Base-by-base conservation (phyloP, 1,284 basidiomycete genomes). In the Amylostereum areolatum region DNA sequence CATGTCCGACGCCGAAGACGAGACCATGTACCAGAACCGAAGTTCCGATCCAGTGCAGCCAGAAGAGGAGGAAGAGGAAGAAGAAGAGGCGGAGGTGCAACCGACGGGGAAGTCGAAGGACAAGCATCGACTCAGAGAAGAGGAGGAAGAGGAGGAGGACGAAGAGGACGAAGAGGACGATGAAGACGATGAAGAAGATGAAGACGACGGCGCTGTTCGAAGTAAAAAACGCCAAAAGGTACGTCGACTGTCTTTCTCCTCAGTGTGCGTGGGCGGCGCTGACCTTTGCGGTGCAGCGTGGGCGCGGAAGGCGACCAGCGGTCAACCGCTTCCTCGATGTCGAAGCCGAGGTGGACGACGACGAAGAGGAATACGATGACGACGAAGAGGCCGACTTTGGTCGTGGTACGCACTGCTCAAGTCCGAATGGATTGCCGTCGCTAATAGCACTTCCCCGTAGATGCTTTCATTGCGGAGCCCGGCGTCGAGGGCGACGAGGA, bases 301-400 rank as follows among this genome's bases (percentile, higher is more conserved):
- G 78, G 78, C 55, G 81, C 81, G 51, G 83, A 85, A 61, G 79
- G 63, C 75, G 78, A 44, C 70, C 72, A 53, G 71, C 73, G 18
- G 78, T 82, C 32, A 90, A 84, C 63, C 85, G 87, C 57, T 98
- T 94, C 84, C 75, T 97, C 60, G 95, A 98, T 83, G 80, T 95
- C 53, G 92, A 97, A 70, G 95, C 93, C 53, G 92, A 94, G 62
- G 91, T 93, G 30, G 90, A 90, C 58, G 90, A 92, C 46, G 95
- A 97, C 48, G 93, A 96, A 28, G 95, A 97, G 48, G 95, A 97
- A 45, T 92, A 96, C 3, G 92, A 94, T 31, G 94, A 95, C 6
- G 93, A 95, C 25, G 90, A 89, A 33, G 41, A 43, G 41, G 41
- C 41, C 25, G 92, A 92, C 53, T 82, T 80, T 55, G 83, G 75